Conservation (phyloP, 768 basidiomycete genomes). For the Suillus decipiens region DNA sequence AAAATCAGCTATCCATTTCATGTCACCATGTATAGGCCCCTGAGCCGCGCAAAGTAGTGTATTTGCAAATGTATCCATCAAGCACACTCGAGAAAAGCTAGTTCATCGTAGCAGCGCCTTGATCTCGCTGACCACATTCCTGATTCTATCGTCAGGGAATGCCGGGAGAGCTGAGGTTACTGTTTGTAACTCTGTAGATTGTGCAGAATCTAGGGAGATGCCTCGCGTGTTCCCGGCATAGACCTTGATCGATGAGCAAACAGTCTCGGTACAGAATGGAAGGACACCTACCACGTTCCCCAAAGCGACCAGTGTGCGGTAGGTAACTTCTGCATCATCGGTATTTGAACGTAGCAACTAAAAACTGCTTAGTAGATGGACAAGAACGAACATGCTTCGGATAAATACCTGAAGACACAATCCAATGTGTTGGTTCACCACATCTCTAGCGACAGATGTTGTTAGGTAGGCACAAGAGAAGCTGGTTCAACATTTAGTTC, state of each 20-base stretch:
- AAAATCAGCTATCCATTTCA: neutral
- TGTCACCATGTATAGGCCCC: neutral
- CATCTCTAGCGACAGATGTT: constrained; percentile 39
- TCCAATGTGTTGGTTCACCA: constrained; percentile 44
- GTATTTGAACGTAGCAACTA: constrained; percentile 41
- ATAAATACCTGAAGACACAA: constrained; percentile 48
- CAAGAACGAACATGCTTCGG: neutral
- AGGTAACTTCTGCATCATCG: constrained; percentile 66
- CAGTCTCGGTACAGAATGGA: neutral
- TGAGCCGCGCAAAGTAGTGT: neutral
- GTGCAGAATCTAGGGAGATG: constrained; percentile 31
- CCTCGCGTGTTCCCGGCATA: constrained; percentile 45
- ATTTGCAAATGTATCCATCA: neutral
- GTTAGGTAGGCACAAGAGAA: constrained; percentile 61
- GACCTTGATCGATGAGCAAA: constrained; percentile 40
- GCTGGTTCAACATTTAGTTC: constrained; percentile 37
- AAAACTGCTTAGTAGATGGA: constrained; percentile 12
- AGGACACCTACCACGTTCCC: constrained; percentile 63
- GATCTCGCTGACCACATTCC: constrained; percentile 53
- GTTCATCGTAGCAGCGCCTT: constrained; percentile 37
- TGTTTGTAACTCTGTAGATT: constrained; percentile 32
- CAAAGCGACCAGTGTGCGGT: constrained; percentile 70
- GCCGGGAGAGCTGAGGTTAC: constrained; percentile 19
- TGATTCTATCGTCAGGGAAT: constrained; percentile 63
- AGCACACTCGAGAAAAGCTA: neutral